phyloP scores from a whole-genome alignment of 371 early-diverging fungal genomes.

The Apophysomyces elegans region DNA sequence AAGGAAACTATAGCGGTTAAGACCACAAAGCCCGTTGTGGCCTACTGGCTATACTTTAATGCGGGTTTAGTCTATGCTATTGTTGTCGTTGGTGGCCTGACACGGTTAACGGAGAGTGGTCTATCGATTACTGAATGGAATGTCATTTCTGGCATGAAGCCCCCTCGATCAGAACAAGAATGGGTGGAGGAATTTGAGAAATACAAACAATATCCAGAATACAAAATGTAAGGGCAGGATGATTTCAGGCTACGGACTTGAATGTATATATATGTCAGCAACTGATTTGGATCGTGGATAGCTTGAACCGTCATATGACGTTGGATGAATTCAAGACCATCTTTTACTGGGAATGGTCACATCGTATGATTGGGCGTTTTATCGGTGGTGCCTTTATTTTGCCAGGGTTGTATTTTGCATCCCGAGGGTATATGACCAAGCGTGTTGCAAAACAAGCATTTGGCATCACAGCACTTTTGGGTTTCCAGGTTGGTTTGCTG shows the following conservation, averaged over 20 bases:
- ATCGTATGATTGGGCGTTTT: slow-evolving; percentile 91
- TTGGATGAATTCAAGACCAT: slow-evolving; percentile 94
- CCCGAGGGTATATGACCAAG: slow-evolving; percentile 76
- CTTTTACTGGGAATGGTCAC: slow-evolving; percentile 97
- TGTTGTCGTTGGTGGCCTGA: slow-evolving; percentile 94
- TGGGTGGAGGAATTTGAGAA: slow-evolving; percentile 96
- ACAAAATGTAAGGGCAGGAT: slow-evolving; percentile 71
- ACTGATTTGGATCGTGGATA: slow-evolving; percentile 26
- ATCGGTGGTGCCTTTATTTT: slow-evolving; percentile 90
- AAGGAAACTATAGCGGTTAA: slow-evolving; percentile 15
- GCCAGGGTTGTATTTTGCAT: slow-evolving; percentile 87
- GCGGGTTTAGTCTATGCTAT: slow-evolving; percentile 92
- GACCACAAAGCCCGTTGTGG: slow-evolving; percentile 73
- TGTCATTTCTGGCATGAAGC: slow-evolving; percentile 90
- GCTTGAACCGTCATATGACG: slow-evolving; percentile 88
- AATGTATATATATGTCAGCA: too few relatives aligned
- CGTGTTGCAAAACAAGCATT: slow-evolving; percentile 69
- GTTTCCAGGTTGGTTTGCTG: slow-evolving; percentile 70
- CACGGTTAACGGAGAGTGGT: slow-evolving; percentile 95
- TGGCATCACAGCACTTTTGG: slow-evolving; percentile 78
- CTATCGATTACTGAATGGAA: slow-evolving; percentile 98
- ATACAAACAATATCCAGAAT: slow-evolving; percentile 97
- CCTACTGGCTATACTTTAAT: slow-evolving; percentile 90
- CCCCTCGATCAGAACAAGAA: slow-evolving; percentile 84
- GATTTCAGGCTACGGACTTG: too few relatives aligned